Conservation (phyloP, 1,139 yeast genomes). For the Yamadazyma aaseri region DNA sequence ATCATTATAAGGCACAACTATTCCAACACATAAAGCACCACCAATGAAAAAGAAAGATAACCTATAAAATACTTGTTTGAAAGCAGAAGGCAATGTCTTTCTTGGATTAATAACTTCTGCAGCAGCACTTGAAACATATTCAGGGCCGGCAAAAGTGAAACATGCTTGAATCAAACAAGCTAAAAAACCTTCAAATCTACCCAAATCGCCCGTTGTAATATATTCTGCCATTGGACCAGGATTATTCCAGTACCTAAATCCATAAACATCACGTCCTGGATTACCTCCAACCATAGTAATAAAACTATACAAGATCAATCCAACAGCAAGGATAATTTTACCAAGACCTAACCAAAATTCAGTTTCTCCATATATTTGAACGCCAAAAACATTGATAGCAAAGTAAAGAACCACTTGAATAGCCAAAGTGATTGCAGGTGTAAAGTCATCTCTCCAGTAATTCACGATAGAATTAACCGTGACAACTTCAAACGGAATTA, state of each 20-base stretch:
- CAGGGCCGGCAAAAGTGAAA: slow-evolving; percentile 75
- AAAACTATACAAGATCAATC: slow-evolving; percentile 48
- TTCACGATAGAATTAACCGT: slow-evolving; percentile 80
- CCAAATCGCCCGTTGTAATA: slow-evolving; percentile 25
- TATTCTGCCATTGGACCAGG: slow-evolving; percentile 62
- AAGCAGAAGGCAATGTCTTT: slow-evolving; percentile 72
- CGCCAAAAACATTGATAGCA: slow-evolving; percentile 61
- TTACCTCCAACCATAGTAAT: slow-evolving; percentile 57
- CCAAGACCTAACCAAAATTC: slow-evolving; percentile 65
- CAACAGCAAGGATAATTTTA: slow-evolving; percentile 56
- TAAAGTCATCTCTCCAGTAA: slow-evolving; percentile 76
- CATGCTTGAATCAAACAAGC: slow-evolving; percentile 71
- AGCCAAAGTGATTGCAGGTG: slow-evolving; percentile 61
- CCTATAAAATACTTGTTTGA: slow-evolving; percentile 74
- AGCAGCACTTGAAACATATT: slow-evolving; percentile 62
- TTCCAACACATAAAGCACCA: slow-evolving; percentile 53
- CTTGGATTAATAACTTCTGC: slow-evolving; percentile 78
- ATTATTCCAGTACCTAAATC: slow-evolving; percentile 63
- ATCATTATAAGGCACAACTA: slow-evolving; percentile 73
- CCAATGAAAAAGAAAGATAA: slow-evolving; percentile 57
- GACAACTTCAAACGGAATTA: slow-evolving; percentile 80
- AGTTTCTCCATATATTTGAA: slow-evolving; percentile 60
- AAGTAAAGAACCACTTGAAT: slow-evolving; percentile 68
- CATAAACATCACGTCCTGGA: slow-evolving; percentile 60
- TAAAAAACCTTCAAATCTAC: slow-evolving; percentile 60